Base-by-base conservation (phyloP, 768 basidiomycete species). In the Mrakia gelida region DNA sequence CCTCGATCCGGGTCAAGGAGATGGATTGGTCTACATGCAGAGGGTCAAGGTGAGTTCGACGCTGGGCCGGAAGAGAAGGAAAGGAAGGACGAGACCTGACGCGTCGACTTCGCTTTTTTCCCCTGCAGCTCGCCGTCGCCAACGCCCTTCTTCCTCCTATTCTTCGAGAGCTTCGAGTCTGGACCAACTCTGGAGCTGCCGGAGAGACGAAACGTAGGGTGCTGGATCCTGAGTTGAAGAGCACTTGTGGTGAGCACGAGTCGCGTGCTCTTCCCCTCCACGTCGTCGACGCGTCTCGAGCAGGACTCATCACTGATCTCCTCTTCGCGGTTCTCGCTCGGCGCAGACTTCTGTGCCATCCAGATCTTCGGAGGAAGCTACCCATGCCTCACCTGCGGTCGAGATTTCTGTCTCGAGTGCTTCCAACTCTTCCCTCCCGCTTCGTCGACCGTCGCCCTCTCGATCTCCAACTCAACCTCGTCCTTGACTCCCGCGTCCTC, bases 351-450 rank as follows among this genome's bases (percentile, higher is more conserved):
- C 30, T 65, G 30, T 15, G n/a, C 30, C 32, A 7, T 34, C 61
- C 61, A 30, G 9, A 32, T 62, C n/a, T 62, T 62, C n/a, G 61
- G n/a, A n/a, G 61, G 61, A 32, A 62, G 61, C 61, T 62, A 62
- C 61, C 32, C 61, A 15, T 62, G 61, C 61, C 61, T 62, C 13
- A 62, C 61, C 8, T 62, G 61, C 61, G 61, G n/a, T 10, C 61
- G 61, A 2, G 61, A 62, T 9, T 62, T 28, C 61, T 62, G 61
- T 28, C 61, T 62, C 61, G 61, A 62, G 8, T 62, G 61, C 61
- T 62, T 62, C 61, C n/a, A 62, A n/a, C 61, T 62, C n/a, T 62
- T 62, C 61, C 61, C 61, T 62, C 61, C 32, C 16, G n/a, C 32
- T 15, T 11, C 61, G 56, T 59, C 38, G 4, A 38, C 38, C 61